Percentiles rank a stretch among this genome's conserved stretches.
These are phyloP conservation scores for Aureobasidium sp. DNA, from an alignment of 2,329 filamentous ascomycete genomes.

Conservation along the genomic window DNA sequence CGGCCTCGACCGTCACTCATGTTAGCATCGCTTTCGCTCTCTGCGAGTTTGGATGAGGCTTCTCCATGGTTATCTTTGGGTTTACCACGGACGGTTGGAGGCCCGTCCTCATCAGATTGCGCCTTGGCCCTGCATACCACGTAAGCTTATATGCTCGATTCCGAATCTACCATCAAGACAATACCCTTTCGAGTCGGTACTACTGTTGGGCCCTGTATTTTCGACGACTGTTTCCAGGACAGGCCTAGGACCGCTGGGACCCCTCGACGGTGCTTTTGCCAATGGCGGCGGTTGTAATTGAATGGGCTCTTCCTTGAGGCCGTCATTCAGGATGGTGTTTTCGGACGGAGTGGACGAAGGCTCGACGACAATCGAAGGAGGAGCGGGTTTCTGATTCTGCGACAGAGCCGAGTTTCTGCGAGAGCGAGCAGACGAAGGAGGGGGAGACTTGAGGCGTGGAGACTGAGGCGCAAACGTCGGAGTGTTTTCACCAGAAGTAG, in stretches of 20 bases:
- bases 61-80: slow-evolving; percentile 45
- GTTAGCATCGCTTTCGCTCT: slow-evolving; percentile 59
- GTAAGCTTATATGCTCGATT: slow-evolving; percentile 5
- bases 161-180: not conserved
- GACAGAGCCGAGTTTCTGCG: slow-evolving; percentile 36
- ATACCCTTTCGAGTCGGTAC: slow-evolving; percentile 10
- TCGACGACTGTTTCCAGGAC: slow-evolving; percentile 57
- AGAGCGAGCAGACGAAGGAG: slow-evolving; percentile 47
- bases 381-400: slow-evolving; percentile 34
- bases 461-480: slow-evolving; percentile 67
- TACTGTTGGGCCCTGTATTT: slow-evolving; percentile 16
- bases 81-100: slow-evolving; percentile 25
- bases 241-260: slow-evolving; percentile 24
- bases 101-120: slow-evolving; percentile 28
- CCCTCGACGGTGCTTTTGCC: slow-evolving; percentile 35
- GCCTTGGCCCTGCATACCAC: not conserved
- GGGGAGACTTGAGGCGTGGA: slow-evolving; percentile 69
- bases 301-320: slow-evolving; percentile 21
- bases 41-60: slow-evolving; percentile 30
- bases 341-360: slow-evolving; percentile 32
- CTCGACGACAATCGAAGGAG: slow-evolving; percentile 39
- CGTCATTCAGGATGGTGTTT: slow-evolving; percentile 23
- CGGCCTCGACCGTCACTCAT: slow-evolving; percentile 38
- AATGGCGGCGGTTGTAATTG: slow-evolving; percentile 29
- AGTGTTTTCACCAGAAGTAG: slow-evolving; percentile 40